Evolutionary conservation across 2,329 filamentous ascomycete genomes (phyloP), one percentile per base, ranked within the genome.

Genomic region (Annulohypoxylon truncatum): DNA sequence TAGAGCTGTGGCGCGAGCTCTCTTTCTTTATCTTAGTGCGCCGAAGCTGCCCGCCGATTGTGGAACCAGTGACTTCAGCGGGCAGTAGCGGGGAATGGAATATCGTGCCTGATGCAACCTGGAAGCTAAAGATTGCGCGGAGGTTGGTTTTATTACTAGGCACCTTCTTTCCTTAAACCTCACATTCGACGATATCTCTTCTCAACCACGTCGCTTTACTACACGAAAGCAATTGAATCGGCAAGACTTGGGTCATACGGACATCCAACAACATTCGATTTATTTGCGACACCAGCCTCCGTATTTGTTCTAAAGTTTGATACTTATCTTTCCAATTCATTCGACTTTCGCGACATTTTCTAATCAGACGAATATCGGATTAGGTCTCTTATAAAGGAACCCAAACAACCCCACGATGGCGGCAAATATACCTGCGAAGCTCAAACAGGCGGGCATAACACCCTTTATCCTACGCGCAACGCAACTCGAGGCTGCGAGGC

Each of bases 401-500:
- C 12, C 18, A 13, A n/a, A 7, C n/a, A 46, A 22, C 12, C 40
- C 58, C 50, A 81, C 62, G 69, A 97, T 97, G 94, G 88, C 92
- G 52, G 85, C 87, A 73, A 82, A 83, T 60, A 82, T 95, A 61
- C 93, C 93, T 13, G 83, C 86, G 31, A 87, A 87, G 75, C 85
- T 99, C 74, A 94, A 92, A 81, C 83, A 90, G 61, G 90, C 92
- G 64, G 94, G 97, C 77, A 89, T 97, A 75, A 89, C 89, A 71
- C 92, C 93, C 66, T 97, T 96, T 79, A 90, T 94, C 67, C 86
- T 90, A 58, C 89, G 95, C 75, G 95, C 93, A 31, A 87, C 88
- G 33, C 95, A 99, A 82, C 87, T 99, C 51, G 92, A 95, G 77
- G 86, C 86, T 64, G 88, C 90, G 75, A 96, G 95, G 79, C 96